phyloP scores from a whole-genome alignment of 345 rosid genomes.

The Boechera divaricarpa region DNA sequence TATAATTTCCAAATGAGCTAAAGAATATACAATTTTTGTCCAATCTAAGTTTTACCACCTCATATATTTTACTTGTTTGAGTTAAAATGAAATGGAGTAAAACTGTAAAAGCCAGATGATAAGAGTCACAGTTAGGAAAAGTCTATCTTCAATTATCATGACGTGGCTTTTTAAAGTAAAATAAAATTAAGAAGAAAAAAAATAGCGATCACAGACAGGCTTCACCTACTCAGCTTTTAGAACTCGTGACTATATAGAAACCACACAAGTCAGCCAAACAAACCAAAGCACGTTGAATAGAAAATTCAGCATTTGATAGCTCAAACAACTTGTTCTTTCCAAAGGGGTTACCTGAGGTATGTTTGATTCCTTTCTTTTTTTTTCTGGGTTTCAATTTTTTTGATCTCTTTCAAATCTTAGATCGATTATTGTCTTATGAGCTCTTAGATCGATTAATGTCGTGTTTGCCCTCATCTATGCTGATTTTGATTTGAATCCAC shows the following conservation, averaged over 20 bases:
- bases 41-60: no score
- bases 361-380: background rate
- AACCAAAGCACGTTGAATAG: background rate
- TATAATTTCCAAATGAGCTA: no score
- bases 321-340: slow-evolving; percentile 11
- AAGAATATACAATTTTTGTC: no score
- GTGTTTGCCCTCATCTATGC: background rate
- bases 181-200: no score
- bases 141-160: background rate
- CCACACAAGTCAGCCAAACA: background rate
- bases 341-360: slow-evolving; percentile 60
- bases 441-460: background rate
- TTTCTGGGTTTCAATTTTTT: background rate
- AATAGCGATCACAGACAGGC: background rate
- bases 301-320: slow-evolving; percentile 1
- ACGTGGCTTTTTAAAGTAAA: background rate
- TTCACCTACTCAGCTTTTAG: slow-evolving; percentile 7
- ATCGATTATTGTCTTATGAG: background rate
- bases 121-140: background rate
- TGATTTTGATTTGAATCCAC: slow-evolving; percentile 17
- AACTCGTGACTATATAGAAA: slow-evolving; percentile 22
- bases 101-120: no score
- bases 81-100: no score
- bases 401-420: background rate
- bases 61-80: no score